Evolutionary conservation across 495 filamentous ascomycete species (phyloP), one percentile per base, ranked within the genome.

Genomic region (Penicillium arizonense): DNA sequence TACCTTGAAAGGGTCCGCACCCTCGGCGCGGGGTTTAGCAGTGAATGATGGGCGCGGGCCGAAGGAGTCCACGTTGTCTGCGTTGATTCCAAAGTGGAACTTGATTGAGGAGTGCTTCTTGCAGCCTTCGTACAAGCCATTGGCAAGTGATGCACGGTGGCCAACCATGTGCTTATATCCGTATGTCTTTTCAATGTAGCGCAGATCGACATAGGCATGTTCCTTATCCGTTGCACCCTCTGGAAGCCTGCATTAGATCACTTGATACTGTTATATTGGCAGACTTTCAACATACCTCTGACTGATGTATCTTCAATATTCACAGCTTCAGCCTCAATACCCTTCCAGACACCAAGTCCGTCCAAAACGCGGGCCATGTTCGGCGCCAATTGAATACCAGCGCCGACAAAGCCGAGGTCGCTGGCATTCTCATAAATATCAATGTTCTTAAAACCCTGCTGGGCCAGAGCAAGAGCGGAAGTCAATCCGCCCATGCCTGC

Each of bases 281-380:
- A 14, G 4, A 36, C 44, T 5, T 1, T 14, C 33, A 45, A 49
- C 67, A 39, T 62, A 82, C 79, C 70, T 56, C 78, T 58, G 10
- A 84, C 79, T 57, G 74, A 79, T 5, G 80, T 83, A 28, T 79
- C 75, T 20, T 65, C 58, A 37, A 82, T 72, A 51, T 79, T 72
- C 3, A 82, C 78, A 13, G 84, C 81, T 54, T 90, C 87, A 10
- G 69, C 73, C 50, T 79, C 79, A 61, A 91, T 91, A 23, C 79
- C 74, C 26, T 79, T 74, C 85, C 86, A 89, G 42, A 83, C 82
- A 40, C 85, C 88, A 26, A 87, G 74, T 10, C 79, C 66, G 63
- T 89, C 84, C 23, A 92, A 71, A 18, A 94, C 85, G 0, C 87
- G 84, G 21, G 82, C 82, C 75, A 92, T 88, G 53, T 94, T 91